phyloP scores from a whole-genome alignment of 1,284 basidiomycete species.

The Fomitopsis schrenkii region DNA sequence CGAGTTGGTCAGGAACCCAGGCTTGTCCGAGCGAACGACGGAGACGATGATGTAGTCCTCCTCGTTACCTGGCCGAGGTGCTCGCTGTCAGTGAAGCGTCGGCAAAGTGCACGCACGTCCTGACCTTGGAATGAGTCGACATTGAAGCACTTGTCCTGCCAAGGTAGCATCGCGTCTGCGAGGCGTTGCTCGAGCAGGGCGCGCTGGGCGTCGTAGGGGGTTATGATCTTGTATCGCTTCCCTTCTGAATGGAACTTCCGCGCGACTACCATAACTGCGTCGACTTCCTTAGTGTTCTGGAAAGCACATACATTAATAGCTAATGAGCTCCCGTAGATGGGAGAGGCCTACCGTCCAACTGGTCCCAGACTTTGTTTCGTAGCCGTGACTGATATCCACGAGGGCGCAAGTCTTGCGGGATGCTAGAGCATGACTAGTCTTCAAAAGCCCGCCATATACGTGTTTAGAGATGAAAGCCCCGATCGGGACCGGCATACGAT shows the following conservation, averaged over 20 bases:
- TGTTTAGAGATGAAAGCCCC: conserved; percentile 42
- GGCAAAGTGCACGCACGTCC: background rate
- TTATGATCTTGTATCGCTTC: conserved; percentile 56
- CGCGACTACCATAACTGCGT: conserved; percentile 20
- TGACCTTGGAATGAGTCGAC: conserved; percentile 66
- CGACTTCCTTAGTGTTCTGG: conserved; percentile 21
- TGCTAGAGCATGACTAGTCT: conserved; percentile 30
- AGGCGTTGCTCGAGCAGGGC: conserved; percentile 44
- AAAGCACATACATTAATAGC: background rate
- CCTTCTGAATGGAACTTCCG: conserved; percentile 34
- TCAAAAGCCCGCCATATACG: conserved; percentile 37
- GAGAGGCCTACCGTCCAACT: conserved; percentile 39
- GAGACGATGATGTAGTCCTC: conserved; percentile 56
- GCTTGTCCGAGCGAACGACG: conserved; percentile 50
- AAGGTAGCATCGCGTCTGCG: conserved; percentile 40
- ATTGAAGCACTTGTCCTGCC: conserved; percentile 60
- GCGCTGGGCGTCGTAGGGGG: conserved; percentile 68
- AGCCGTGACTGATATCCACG: conserved; percentile 36
- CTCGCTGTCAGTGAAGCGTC: conserved; percentile 1
- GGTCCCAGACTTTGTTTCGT: conserved; percentile 31
- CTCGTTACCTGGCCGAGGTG: conserved; percentile 23
- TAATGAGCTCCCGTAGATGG: background rate
- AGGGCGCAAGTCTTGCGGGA: conserved; percentile 27
- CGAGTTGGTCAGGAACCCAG: conserved; percentile 55
- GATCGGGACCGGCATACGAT: conserved; percentile 45